These are phyloP conservation scores for Terfezia claveryi DNA, from an alignment of 495 filamentous ascomycete genomes.

Conservation along the genomic window DNA sequence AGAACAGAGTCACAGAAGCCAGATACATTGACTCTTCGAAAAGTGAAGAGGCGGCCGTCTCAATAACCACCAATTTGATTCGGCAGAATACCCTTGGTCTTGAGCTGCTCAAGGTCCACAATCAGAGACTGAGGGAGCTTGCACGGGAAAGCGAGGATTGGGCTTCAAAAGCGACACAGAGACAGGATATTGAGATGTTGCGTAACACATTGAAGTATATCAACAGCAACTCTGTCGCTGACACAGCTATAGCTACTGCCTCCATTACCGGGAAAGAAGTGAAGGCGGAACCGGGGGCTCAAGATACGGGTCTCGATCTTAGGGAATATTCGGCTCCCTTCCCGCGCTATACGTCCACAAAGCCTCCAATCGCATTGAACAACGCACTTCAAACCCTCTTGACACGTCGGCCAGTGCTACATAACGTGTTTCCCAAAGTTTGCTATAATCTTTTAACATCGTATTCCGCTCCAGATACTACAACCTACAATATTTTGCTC, in stretches of 20 bases:
- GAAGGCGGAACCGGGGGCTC: background rate
- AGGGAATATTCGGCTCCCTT: slow-evolving; percentile 6
- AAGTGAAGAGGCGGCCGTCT: too few relatives aligned
- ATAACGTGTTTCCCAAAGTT: slow-evolving; percentile 25
- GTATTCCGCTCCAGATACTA: slow-evolving; percentile 31
- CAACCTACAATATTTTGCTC: slow-evolving; percentile 48
- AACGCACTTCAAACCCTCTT: slow-evolving; percentile 9
- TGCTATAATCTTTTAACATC: slow-evolving; percentile 44
- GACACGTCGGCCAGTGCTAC: slow-evolving; percentile 6
- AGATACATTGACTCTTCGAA: too few relatives aligned
- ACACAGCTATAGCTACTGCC: background rate
- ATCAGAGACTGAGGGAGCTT: too few relatives aligned
- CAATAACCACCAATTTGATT: too few relatives aligned
- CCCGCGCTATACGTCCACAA: slow-evolving; percentile 4
- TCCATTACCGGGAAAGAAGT: too few relatives aligned
- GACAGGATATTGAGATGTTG: background rate
- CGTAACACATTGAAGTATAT: background rate
- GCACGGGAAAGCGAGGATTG: too few relatives aligned
- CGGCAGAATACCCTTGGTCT: too few relatives aligned
- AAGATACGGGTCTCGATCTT: background rate
- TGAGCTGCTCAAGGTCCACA: too few relatives aligned
- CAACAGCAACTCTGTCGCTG: background rate
- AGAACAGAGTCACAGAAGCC: too few relatives aligned
- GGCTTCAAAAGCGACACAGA: background rate
- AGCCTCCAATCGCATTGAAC: slow-evolving; percentile 6